These are phyloP conservation scores for Diplodia corticola DNA, from an alignment of 2,329 filamentous ascomycete species.

Conservation along the genomic window DNA sequence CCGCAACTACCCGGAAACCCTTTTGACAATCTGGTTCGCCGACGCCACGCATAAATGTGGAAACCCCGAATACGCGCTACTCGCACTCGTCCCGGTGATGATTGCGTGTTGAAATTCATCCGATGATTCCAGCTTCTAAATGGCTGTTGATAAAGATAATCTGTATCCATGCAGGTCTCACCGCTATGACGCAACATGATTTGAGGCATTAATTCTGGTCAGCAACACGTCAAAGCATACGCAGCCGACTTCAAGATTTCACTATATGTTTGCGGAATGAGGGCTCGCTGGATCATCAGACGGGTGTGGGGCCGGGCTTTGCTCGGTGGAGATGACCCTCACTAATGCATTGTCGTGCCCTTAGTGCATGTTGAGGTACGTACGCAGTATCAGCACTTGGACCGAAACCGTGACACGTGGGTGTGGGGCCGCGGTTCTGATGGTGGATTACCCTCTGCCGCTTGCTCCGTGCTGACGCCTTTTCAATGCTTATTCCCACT, in stretches of 20 bases:
- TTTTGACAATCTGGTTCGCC: not conserved
- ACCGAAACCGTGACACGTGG: not conserved
- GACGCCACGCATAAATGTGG: not conserved
- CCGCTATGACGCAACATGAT: not conserved
- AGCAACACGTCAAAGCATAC: not conserved
- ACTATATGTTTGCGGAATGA: not conserved
- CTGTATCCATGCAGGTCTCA: not conserved
- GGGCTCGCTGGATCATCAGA: not conserved
- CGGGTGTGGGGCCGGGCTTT: not conserved
- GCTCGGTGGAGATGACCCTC: not conserved
- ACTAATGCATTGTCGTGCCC: not conserved
- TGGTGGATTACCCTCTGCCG: not conserved
- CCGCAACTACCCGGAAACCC: not conserved
- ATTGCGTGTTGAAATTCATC: too few species aligned
- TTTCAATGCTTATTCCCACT: not conserved
- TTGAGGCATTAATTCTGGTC: not conserved
- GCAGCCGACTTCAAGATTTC: not conserved
- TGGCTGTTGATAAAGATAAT: not conserved
- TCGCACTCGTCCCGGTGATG: fast-evolving
- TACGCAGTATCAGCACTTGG: not conserved
- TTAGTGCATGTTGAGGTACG: not conserved
- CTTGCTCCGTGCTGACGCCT: not conserved
- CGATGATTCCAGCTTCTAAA: not conserved
- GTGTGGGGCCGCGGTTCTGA: not conserved
- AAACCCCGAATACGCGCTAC: not conserved